Evolutionary conservation across 306 rosid species (phyloP), one percentile per base, ranked within the genome.

Genomic region (Trichosanthes cucumerina): DNA sequence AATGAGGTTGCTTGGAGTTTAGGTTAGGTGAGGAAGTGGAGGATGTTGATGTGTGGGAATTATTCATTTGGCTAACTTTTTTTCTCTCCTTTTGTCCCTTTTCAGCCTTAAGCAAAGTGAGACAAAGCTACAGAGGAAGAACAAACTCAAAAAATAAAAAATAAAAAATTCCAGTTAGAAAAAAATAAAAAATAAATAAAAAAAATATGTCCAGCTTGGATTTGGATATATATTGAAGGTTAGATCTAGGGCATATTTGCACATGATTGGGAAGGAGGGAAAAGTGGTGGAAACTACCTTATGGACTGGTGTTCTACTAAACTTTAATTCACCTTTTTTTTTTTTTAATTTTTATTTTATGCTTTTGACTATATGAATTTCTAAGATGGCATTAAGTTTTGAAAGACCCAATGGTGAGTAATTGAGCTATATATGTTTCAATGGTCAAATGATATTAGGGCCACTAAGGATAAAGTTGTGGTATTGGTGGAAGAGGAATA

Each of bases 101-200:
- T 89, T 84, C 95, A 86, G 90, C 93, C 90, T 89, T 85, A 84
- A 71, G 75, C 81, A 86, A 87, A 79, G 80, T 18, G 58, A 68
- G 81, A 80, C 60, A 58, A 53, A 68, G 77, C 76, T 49, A 57
- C 15, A 33, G 15, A 15, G 66, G 64, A 28, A 47, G 49, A 43
- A 21, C 41, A 63, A 15, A 12, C 31, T 38, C n/a, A n/a, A 39
- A 71, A n/a, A 56, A n/a, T 9, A 9, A 38, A 68, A 14, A 13
- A 58, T 4, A 39, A 1, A 56, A 3, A 26, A 24, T 58, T 1
- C 16, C 52, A 41, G n/a, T 43, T 47, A 2, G 5, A 43, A 43
- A 24, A 58, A 23, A 46, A 46, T 46, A 12, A 47, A 38, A 34
- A 69, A 41, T 0, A 71, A 24, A 71, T 0, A 71, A 71, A 24